These are phyloP conservation scores for Monilinia laxa DNA, from an alignment of 2,329 filamentous ascomycete species.

Conservation along the genomic window DNA sequence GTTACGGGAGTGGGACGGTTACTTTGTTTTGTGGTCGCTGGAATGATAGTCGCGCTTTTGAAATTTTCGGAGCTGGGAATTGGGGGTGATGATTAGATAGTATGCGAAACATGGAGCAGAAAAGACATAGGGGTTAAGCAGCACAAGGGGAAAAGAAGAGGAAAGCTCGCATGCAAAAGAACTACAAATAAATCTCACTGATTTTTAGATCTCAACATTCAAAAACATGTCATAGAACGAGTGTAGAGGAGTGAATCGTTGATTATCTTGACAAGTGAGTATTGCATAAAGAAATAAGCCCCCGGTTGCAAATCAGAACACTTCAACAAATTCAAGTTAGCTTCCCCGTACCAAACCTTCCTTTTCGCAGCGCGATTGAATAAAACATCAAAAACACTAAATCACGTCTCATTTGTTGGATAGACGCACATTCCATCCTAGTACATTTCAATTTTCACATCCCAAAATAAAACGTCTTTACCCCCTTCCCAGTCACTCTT, in stretches of 20 bases:
- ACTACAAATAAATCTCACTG: background rate
- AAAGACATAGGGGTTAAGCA: too few relatives aligned
- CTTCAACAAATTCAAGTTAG: background rate
- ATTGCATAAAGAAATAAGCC: background rate
- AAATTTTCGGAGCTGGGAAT: slow-evolving; percentile 55
- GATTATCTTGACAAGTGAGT: background rate
- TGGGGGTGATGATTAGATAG: slow-evolving; percentile 5
- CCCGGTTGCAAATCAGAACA: background rate
- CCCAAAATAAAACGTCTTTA: too few relatives aligned
- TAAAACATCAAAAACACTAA: background rate
- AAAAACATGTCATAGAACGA: background rate
- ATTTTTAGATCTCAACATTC: too few relatives aligned
- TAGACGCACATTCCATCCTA: background rate
- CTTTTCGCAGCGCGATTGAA: background rate
- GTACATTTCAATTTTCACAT: background rate
- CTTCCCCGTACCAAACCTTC: background rate
- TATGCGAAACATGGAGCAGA: too few relatives aligned
- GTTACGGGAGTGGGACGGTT: slow-evolving; percentile 49
- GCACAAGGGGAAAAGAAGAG: background rate
- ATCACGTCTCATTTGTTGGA: background rate
- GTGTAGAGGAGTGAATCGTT: too few relatives aligned
- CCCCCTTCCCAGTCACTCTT: background rate
- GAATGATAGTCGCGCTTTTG: slow-evolving; percentile 73
- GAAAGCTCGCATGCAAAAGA: background rate
- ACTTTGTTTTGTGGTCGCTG: slow-evolving; percentile 53